A percentile compares a stretch with the other conserved stretches of the same genome.
Evolutionary conservation across 106 monocot species (phyloP).

Genomic region (Alisma plantagoaquatica): DNA sequence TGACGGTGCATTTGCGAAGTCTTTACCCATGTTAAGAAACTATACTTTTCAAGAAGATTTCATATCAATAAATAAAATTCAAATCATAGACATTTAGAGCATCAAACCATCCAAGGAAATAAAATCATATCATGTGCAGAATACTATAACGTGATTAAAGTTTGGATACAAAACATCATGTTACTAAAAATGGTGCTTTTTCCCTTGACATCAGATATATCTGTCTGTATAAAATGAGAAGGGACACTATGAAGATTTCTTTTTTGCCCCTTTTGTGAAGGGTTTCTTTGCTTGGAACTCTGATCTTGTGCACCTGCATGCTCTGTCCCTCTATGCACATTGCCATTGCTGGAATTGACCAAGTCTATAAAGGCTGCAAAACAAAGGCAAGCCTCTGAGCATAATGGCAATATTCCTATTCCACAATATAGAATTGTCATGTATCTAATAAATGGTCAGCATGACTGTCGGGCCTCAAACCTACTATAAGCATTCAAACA

Average conservation of each 20-base stretch:
- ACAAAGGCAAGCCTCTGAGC: background rate
- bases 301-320: slow-evolving; percentile 27
- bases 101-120: too few species aligned
- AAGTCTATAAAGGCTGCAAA: slow-evolving; percentile 80
- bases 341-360: slow-evolving; percentile 81
- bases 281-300: slow-evolving; percentile 16
- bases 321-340: slow-evolving; percentile 38
- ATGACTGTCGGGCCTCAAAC: too few species aligned
- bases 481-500: too few species aligned
- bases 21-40: slow-evolving; percentile 46
- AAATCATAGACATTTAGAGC: too few species aligned
- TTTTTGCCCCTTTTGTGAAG: slow-evolving; percentile 35
- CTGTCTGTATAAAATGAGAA: slow-evolving; percentile 68
- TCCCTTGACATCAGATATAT: slow-evolving; percentile 61
- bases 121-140: too few species aligned
- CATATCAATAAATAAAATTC: too few species aligned
- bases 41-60: background rate
- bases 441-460: too few species aligned
- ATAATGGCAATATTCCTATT: too few species aligned
- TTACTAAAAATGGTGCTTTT: slow-evolving; percentile 63
- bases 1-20: slow-evolving; percentile 75
- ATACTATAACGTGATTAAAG: too few species aligned
- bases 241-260: slow-evolving; percentile 43
- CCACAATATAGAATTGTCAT: too few species aligned
- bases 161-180: slow-evolving; percentile 95